These are phyloP conservation scores for Apiotrichum gracile DNA, from an alignment of 1,284 basidiomycete species.

Conservation along the genomic window DNA sequence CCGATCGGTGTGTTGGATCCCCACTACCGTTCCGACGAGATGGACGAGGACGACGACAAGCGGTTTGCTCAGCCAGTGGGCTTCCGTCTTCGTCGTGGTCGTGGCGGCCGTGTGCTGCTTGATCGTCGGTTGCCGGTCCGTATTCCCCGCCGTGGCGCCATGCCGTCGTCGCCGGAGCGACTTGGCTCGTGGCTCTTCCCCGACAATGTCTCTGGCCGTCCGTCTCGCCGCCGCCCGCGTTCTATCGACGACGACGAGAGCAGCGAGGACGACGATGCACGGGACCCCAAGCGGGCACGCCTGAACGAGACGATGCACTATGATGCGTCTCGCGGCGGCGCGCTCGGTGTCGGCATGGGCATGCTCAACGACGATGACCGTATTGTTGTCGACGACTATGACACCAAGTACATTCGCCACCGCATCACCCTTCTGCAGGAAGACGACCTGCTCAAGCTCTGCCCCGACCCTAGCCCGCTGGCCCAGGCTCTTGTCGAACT, in stretches of 20 bases:
- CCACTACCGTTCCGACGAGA: slow-evolving; percentile 23
- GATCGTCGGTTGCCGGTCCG: slow-evolving; percentile 59
- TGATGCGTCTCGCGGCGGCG: slow-evolving; percentile 37
- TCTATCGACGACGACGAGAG: slow-evolving; percentile 33
- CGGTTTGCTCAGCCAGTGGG: slow-evolving; percentile 38
- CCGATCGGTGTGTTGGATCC: slow-evolving; percentile 40
- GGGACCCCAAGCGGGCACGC: slow-evolving; percentile 20
- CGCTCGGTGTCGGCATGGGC: slow-evolving; percentile 46
- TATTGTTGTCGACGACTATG: slow-evolving; percentile 46
- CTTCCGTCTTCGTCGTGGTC: slow-evolving; percentile 68
- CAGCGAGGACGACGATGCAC: slow-evolving; percentile 8
- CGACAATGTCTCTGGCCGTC: slow-evolving; percentile 14
- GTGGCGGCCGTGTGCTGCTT: slow-evolving; percentile 70
- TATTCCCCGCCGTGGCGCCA: slow-evolving; percentile 19
- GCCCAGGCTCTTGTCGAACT: slow-evolving; percentile 26
- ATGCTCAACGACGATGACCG: slow-evolving; percentile 40
- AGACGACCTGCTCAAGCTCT: slow-evolving; percentile 37
- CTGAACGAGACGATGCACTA: slow-evolving; percentile 44
- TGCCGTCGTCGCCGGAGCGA: slow-evolving; percentile 20
- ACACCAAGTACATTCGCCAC: slow-evolving; percentile 41
- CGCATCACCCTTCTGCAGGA: slow-evolving; percentile 37
- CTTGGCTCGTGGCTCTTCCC: slow-evolving; percentile 34
- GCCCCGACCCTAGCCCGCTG: slow-evolving; percentile 32
- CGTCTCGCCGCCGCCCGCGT: slow-evolving; percentile 20
- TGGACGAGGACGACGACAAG: slow-evolving; percentile 30